Percentiles rank a stretch among this genome's conserved stretches.
These are phyloP conservation scores for Tricholoma matsutake DNA, from an alignment of 768 basidiomycete species.

Conservation along the genomic window DNA sequence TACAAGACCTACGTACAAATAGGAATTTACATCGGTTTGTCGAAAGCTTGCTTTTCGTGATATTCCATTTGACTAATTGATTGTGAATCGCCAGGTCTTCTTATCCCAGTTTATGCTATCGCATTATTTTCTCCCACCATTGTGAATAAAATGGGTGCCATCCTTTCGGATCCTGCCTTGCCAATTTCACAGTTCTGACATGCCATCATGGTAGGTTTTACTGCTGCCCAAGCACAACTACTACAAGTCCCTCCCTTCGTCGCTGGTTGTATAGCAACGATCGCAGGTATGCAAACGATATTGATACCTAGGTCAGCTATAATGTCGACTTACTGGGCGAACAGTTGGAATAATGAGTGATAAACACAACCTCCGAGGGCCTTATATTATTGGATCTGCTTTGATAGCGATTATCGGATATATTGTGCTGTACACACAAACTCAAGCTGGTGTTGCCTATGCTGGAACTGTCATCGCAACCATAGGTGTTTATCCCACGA, in stretches of 20 bases:
- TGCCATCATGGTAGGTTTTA: constrained; percentile 30
- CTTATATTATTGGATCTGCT: constrained; percentile 43
- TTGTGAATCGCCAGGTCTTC: constrained; percentile 23
- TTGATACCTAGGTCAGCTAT: not conserved
- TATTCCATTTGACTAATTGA: not conserved
- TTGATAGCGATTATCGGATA: constrained; percentile 49
- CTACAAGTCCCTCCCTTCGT: constrained; percentile 51
- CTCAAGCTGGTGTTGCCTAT: constrained; percentile 37
- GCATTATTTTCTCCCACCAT: constrained; percentile 52
- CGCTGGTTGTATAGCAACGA: constrained; percentile 42
- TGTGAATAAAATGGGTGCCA: constrained; percentile 38
- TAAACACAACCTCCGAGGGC: constrained; percentile 40
- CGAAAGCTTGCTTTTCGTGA: not conserved
- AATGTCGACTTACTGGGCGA: not conserved
- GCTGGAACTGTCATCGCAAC: constrained; percentile 48
- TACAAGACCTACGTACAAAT: constrained; percentile 42
- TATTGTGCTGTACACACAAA: constrained; percentile 41
- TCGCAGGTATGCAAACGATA: constrained; percentile 21
- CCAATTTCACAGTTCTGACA: not conserved
- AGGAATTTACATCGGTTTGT: constrained; percentile 40
- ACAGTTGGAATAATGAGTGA: constrained; percentile 41
- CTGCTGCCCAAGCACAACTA: constrained; percentile 47
- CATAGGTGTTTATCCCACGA: constrained; percentile 49
- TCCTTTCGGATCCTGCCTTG: not conserved
- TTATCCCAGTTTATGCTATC: constrained; percentile 42